Evolutionary conservation across 495 filamentous ascomycete species (phyloP), one percentile per base, ranked within the genome.

Genomic region (Friedmanniomyces endolithicus): DNA sequence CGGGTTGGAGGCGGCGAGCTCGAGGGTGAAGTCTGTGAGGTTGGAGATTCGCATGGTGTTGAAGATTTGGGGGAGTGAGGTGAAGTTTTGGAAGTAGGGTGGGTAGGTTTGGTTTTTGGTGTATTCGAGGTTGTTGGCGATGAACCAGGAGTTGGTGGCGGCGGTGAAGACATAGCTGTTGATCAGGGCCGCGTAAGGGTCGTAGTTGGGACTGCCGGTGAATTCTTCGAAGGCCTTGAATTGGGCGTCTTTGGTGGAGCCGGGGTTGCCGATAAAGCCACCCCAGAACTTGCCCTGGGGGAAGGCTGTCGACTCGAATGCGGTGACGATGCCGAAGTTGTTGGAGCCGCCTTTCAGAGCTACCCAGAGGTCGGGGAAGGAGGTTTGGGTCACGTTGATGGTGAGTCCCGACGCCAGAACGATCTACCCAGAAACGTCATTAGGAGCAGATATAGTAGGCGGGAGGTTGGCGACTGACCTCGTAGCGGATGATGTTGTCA

Each of bases 311-410:
- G 61, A 23, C 19, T 56, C 56, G 39, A 70, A 66, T 1, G 52
- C 43, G 0, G 69, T 71, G 11, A 75, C 64, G 37, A 76, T 61
- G n/a, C 73, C 71, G 39, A 76, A 73, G 58, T 73, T 74, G 25
- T 64, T 67, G 22, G 31, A 33, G 12, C 69, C 71, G n/a, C 72
- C 74, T 34, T 66, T 61, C 19, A 75, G 57, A 9, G 68, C 73
- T 51, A 59, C 62, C 17, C 64, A 71, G 0, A 75, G 67, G 39
- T 74, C 69, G 0, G 63, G 60, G 55, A 73, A 48, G 11, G 44
- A 37, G 0, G 47, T 50, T 2, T 39, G 31, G 53, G 60, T 65
- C 22, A 54, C 68, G 17, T 64, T 57, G 24, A 66, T 41, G 20
- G 68, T 51, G 11, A 24, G 20, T 11, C 67, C 63, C 41, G 29